Evolutionary conservation across 495 filamentous ascomycete genomes (phyloP), one percentile per base, ranked within the genome.

Genomic region (Talaromyces wortmannii): DNA sequence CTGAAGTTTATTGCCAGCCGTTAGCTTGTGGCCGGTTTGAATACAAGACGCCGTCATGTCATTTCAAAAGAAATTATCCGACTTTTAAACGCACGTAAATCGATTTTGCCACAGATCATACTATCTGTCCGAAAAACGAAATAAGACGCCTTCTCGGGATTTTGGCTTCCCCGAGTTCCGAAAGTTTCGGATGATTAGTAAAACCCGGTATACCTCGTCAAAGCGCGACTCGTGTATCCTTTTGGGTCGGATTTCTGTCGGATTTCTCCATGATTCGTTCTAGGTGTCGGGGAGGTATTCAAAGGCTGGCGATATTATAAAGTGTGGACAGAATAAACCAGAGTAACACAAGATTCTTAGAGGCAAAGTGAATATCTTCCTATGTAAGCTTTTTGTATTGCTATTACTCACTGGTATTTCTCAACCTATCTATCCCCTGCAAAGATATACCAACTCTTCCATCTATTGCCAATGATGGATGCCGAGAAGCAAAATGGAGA

Each of bases 111-210:
- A 13, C 36, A 13, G 13, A 40, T 13, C 36, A 13, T 40, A 46
- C 44, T 46, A 46, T 23, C 7, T 16, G 1, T 31, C 29, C 29
- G 18, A 50, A 50, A 50, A 31, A 31, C 23, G 47, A 50, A 50
- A 50, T 33, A 50, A 50, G 47, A 33, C 16, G 47, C 47, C 47
- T 50, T 50, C 47, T 50, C 47, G 47, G 47, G 13, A 50, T 31
- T 50, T 50, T 13, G 6, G 17, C 18, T 50, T 50, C 47, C 47
- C 47, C 47, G 29, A 18, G 31, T 31, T 10, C 15, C 12, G 5
- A 8, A 40, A 40, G 23, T 40, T 10, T 5, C 36, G 13, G 13
- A 40, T 40, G 36, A 40, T 40, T 40, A 40, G 36, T 40, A 40
- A 40, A 23, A 13, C 1, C 36, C 2, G 5, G 2, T 40, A 5